These are phyloP conservation scores for Ophiostoma sp. DNA, from an alignment of 2,329 filamentous ascomycete species.

Conservation along the genomic window DNA sequence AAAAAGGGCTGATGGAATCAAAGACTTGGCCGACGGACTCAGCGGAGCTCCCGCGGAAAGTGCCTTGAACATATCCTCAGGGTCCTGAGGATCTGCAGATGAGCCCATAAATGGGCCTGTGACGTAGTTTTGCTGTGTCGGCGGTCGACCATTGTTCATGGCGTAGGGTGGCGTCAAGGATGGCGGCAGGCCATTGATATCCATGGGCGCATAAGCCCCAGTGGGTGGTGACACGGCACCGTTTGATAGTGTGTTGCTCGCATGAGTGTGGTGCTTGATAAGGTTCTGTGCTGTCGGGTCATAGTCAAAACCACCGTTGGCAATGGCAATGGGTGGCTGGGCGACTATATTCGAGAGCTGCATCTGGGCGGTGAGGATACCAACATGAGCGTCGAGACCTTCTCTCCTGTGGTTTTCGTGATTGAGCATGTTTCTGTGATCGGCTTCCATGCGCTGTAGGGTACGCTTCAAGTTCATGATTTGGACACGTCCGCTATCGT, in stretches of 20 bases:
- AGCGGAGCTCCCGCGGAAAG: constrained; percentile 62
- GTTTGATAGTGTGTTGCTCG: constrained; percentile 44
- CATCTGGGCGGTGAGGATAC: constrained; percentile 45
- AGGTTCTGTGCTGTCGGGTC: constrained; percentile 38
- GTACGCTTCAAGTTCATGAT: constrained; percentile 49
- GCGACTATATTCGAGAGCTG: constrained; percentile 27
- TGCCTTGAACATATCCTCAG: constrained; percentile 58
- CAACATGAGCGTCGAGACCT: constrained; percentile 40
- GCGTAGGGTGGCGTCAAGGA: constrained; percentile 32
- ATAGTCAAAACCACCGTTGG: constrained; percentile 42
- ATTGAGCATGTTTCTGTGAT: constrained; percentile 47
- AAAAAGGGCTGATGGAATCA: constrained; percentile 62
- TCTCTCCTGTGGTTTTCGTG: constrained; percentile 33
- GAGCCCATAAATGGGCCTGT: constrained; percentile 50
- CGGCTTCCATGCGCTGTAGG: constrained; percentile 50
- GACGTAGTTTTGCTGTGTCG: constrained; percentile 45
- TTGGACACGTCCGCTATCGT: constrained; percentile 50
- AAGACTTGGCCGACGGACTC: constrained; percentile 68
- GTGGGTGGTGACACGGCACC: constrained; percentile 24
- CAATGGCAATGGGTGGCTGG: background rate
- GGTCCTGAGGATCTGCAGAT: constrained; percentile 39
- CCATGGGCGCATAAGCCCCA: constrained; percentile 27
- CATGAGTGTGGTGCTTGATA: constrained; percentile 44
- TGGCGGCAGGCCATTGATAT: constrained; percentile 28
- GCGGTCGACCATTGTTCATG: constrained; percentile 12